Conservation (phyloP, 179 eudicot genomes). For the Kewa caespitosa region DNA sequence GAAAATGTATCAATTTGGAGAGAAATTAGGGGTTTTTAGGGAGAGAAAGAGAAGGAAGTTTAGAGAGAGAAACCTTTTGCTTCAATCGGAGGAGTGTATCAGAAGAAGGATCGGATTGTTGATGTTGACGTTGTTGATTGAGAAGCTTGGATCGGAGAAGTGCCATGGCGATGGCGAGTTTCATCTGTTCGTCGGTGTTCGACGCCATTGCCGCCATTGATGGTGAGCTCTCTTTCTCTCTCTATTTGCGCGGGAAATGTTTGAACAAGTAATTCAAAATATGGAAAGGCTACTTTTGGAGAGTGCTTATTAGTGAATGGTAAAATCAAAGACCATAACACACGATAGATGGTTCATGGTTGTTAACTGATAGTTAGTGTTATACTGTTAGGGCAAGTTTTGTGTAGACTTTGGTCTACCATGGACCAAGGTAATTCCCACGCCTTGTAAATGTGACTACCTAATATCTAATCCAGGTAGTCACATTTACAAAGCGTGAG, state of each 20-base stretch:
- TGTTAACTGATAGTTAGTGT: no score
- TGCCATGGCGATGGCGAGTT: constrained; percentile 68
- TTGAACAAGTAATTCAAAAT: not conserved
- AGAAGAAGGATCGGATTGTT: constrained; percentile 21
- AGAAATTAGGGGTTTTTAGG: not conserved
- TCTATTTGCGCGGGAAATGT: not conserved
- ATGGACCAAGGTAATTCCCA: no score
- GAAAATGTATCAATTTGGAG: no score
- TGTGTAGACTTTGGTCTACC: no score
- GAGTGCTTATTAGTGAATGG: not conserved
- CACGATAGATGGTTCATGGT: no score
- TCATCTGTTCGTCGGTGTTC: constrained; percentile 42
- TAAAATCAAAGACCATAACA: no score
- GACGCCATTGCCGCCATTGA: constrained; percentile 21
- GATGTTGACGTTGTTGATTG: constrained; percentile 28
- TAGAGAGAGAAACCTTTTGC: constrained; percentile 34
- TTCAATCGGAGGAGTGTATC: constrained; percentile 42
- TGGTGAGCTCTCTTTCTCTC: not conserved
- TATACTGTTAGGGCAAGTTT: no score
- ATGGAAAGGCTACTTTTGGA: not conserved
- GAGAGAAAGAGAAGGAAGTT: not conserved
- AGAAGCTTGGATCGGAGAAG: constrained; percentile 59
- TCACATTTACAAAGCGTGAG: no score
- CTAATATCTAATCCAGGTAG: no score
- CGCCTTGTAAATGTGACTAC: no score